Base-by-base conservation (phyloP, 164 flowering plant genomes). In the Kalanchoe fedtschenkoi region DNA sequence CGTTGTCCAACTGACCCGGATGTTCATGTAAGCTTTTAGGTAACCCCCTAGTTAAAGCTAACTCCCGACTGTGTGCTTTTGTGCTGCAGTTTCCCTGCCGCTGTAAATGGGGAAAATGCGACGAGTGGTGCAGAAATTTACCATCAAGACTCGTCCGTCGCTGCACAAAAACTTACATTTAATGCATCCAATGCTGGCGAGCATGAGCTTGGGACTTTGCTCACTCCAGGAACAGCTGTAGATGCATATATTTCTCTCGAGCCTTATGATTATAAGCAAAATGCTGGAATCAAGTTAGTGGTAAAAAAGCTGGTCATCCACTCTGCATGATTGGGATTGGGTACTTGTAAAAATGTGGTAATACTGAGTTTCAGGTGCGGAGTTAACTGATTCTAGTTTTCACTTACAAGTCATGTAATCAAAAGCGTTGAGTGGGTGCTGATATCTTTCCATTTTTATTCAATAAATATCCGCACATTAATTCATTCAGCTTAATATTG, bases 241-340 rank as follows among this genome's bases (percentile, higher is more conserved):
- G 97, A 88, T 69, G 88, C 83, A 19, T 84, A 64, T 65, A 73
- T 93, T 71, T 75, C 86, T 55, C 60, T 93, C 65, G 96, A 80
- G 60, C 73, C 76, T 32, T 92, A 86, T 64, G 96, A 86, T 74
- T 89, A 82, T 71, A 88, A 78, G 59, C 86, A 82, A 70, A 69
- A 44, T 68, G 93, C 95, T 29, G 96, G 98, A 63, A 81, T 92
- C 44, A 77, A 91, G n/a, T 64, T 81, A 55, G 85, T 83, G 53
- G 91, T 86, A 1, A 78, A 79, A 19, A 79, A 74, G 64, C 62
- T 83, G 71, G 69, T 72, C 28, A 60, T 83, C 34, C 72, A 73
- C 47, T 71, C 74, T 13, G 46, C 69, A 10, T 75, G 51, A 66
- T 47, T n/a, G n/a, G n/a, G n/a, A n/a, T n/a, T 46, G 55, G 62